These are phyloP conservation scores for Scolecobasidium constrictum DNA, from an alignment of 2,329 filamentous ascomycete species.

Conservation along the genomic window DNA sequence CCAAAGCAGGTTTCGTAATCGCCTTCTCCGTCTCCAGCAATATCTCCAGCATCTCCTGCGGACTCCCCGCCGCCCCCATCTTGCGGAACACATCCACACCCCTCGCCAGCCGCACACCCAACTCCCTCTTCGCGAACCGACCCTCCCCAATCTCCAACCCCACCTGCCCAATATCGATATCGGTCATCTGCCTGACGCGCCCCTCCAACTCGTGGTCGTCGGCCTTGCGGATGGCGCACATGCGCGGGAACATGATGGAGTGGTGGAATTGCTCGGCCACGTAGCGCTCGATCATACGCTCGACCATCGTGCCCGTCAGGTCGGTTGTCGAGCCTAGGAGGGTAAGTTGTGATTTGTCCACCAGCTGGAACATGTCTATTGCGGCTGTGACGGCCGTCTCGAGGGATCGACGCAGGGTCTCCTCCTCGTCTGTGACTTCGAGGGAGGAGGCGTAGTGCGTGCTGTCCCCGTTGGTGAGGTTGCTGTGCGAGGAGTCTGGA, in stretches of 20 bases:
- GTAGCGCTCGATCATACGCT: constrained; percentile 90
- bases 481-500: constrained; percentile 26
- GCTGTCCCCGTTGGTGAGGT: constrained; percentile 16
- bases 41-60: constrained; percentile 80
- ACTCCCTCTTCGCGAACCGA: constrained; percentile 65
- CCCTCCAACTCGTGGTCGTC: constrained; percentile 83
- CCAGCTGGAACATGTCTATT: constrained; percentile 89
- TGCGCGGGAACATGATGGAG: constrained; percentile 66
- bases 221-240: constrained; percentile 64
- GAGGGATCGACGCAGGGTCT: constrained; percentile 75
- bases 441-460: constrained; percentile 17
- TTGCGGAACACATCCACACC: constrained; percentile 86
- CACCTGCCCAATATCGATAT: constrained; percentile 87
- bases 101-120: constrained; percentile 63
- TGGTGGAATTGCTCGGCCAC: constrained; percentile 88
- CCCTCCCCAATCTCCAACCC: constrained; percentile 79
- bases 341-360: constrained; percentile 92
- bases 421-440: constrained; percentile 82
- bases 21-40: constrained; percentile 53
- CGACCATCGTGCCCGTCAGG: constrained; percentile 81
- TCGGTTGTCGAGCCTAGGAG: constrained; percentile 87
- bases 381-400: constrained; percentile 88
- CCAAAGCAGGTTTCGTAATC: constrained; percentile 15
- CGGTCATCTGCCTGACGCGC: constrained; percentile 86
- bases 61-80: constrained; percentile 64